Conservation (phyloP, 2,329 filamentous ascomycete species). For the Fusarium austroafricanum region DNA sequence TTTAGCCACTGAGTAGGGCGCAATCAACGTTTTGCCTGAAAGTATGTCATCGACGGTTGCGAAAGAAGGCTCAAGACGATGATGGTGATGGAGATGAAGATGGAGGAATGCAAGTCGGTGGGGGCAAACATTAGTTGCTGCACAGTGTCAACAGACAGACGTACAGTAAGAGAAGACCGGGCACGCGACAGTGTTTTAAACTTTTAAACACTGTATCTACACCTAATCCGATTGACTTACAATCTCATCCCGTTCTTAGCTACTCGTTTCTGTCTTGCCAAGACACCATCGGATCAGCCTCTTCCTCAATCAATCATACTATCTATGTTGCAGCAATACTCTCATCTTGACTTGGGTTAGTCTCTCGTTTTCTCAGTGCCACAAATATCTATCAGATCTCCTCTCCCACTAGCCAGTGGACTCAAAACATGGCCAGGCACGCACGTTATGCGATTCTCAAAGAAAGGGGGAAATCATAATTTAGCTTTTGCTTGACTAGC, state of each 20-base stretch:
- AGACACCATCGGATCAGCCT: constrained; percentile 14
- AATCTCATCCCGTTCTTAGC: constrained; percentile 9
- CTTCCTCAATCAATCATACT: not conserved
- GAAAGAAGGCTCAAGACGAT: constrained; percentile 5
- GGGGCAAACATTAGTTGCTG: not conserved
- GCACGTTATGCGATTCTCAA: not conserved
- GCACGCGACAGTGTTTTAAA: accelerated
- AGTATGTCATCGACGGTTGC: constrained; percentile 9
- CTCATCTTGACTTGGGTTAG: constrained; percentile 14
- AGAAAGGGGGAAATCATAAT: not conserved
- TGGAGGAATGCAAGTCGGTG: constrained; percentile 11
- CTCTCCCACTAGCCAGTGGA: not conserved
- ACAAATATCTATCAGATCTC: constrained; percentile 7
- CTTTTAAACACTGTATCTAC: not conserved
- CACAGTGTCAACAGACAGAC: not conserved
- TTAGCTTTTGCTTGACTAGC: not conserved
- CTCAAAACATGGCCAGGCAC: not conserved
- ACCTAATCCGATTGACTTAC: constrained; percentile 9
- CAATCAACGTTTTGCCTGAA: not conserved
- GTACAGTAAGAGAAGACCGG: accelerated
- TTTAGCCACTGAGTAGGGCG: not conserved
- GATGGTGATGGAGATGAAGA: constrained; percentile 13
- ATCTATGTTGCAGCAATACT: not conserved
- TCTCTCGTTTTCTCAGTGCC: constrained; percentile 1
- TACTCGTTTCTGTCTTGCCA: constrained; percentile 12